phyloP scores from a whole-genome alignment of 2,329 filamentous ascomycete species.

The Chrysoporthe austroafricana region DNA sequence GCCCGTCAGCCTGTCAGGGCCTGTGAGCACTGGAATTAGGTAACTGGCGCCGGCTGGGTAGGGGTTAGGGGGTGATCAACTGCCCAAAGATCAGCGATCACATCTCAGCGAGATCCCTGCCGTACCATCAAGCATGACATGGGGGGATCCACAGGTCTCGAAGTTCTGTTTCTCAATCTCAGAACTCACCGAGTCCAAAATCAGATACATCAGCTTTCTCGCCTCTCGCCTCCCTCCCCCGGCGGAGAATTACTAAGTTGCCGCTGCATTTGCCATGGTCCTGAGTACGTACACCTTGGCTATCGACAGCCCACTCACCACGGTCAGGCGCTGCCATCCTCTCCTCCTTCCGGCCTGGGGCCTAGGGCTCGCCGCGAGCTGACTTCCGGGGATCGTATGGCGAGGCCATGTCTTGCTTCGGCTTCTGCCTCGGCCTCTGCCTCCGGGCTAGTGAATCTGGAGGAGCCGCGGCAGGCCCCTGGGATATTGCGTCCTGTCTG shows the following conservation, averaged over 20 bases:
- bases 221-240: background rate
- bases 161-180: background rate
- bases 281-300: background rate
- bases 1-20: background rate
- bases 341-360: background rate
- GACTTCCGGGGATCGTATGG: background rate
- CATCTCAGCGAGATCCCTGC: background rate
- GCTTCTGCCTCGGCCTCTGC: background rate
- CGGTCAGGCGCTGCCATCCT: background rate
- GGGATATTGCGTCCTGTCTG: too few species aligned
- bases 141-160: background rate
- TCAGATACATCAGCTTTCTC: background rate
- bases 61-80: background rate
- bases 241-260: background rate
- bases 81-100: background rate
- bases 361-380: background rate
- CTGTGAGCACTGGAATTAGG: background rate
- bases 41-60: background rate
- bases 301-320: background rate
- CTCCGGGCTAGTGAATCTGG: background rate
- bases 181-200: background rate
- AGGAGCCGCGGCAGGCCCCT: background rate
- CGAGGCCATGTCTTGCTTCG: conserved; percentile 4
- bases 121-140: background rate
- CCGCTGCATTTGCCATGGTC: background rate